Conservation (phyloP, 2,329 filamentous ascomycete genomes). For the Alternaria sp. region DNA sequence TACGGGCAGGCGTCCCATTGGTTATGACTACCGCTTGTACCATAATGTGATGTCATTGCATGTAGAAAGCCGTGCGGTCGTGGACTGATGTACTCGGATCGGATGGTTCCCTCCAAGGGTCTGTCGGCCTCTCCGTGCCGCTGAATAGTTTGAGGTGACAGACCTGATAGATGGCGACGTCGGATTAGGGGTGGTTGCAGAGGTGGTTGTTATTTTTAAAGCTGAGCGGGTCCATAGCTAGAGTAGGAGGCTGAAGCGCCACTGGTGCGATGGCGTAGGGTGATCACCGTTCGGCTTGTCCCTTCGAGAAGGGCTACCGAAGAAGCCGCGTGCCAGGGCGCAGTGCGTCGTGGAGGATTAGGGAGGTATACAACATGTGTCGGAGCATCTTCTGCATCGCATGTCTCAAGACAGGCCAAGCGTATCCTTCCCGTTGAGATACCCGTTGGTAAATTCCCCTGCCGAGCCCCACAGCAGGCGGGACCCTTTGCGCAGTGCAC, state of each 20-base stretch:
- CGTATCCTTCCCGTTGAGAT: conserved; percentile 1
- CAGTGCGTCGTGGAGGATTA: not conserved
- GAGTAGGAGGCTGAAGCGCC: conserved; percentile 2
- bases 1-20: not conserved
- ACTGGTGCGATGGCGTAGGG: conserved; percentile 9
- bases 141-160: too few relatives aligned
- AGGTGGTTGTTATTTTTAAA: conserved; percentile 21
- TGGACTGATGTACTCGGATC: conserved; percentile 1
- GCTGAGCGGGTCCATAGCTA: conserved; percentile 9
- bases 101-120: not conserved
- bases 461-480: conserved; percentile 17
- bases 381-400: not conserved
- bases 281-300: conserved; percentile 27
- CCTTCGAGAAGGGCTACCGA: conserved; percentile 27
- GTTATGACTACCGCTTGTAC: conserved; percentile 2
- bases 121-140: not conserved
- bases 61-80: conserved; percentile 8
- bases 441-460: conserved; percentile 2
- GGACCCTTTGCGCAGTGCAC: conserved; percentile 12
- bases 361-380: not conserved
- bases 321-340: conserved; percentile 6
- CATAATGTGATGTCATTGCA: conserved; percentile 10
- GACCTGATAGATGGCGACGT: conserved; percentile 15
- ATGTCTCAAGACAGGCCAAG: not conserved
- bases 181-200: conserved; percentile 23